A percentile compares a stretch with the other conserved stretches of the same genome.
Evolutionary conservation across 2,329 filamentous ascomycete genomes (phyloP).

Genomic region (Thermothelomyces thermophilus): DNA sequence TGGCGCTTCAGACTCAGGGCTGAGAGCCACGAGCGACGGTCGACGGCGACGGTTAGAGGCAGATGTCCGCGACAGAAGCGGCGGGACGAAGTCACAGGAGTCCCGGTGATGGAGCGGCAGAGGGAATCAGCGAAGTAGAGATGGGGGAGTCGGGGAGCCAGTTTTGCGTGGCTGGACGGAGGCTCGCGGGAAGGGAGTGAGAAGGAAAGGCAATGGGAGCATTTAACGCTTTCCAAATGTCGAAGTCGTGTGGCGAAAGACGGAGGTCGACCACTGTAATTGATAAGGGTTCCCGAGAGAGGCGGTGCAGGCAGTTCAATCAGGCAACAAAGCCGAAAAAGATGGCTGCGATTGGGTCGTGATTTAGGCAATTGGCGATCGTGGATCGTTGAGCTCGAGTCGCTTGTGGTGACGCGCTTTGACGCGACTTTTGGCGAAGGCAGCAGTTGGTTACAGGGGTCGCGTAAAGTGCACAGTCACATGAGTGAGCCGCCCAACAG

Average conservation of each 20-base stretch:
- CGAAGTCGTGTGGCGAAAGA: neutral
- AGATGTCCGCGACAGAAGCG: neutral
- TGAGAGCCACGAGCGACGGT: neutral
- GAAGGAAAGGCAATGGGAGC: neutral
- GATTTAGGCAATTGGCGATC: neutral
- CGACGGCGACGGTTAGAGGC: no score
- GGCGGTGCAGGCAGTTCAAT: neutral
- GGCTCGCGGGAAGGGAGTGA: neutral
- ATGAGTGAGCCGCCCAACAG: constrained; percentile 1
- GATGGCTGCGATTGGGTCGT: neutral
- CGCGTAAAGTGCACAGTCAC: constrained; percentile 22
- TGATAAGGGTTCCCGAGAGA: neutral
- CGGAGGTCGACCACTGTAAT: neutral
- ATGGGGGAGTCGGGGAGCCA: constrained; percentile 1
- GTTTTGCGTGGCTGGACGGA: neutral
- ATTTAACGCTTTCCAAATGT: neutral
- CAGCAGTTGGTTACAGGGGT: constrained; percentile 11
- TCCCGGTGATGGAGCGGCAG: neutral
- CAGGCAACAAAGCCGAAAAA: neutral
- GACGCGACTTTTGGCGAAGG: constrained; percentile 19
- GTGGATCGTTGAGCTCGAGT: neutral
- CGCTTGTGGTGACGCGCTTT: constrained; percentile 17
- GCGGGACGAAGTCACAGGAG: neutral
- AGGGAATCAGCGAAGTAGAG: neutral
- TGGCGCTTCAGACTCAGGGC: neutral